Base-by-base conservation (phyloP, 176 grass and related monocot genomes). In the Echinochloa phyllopogon region DNA sequence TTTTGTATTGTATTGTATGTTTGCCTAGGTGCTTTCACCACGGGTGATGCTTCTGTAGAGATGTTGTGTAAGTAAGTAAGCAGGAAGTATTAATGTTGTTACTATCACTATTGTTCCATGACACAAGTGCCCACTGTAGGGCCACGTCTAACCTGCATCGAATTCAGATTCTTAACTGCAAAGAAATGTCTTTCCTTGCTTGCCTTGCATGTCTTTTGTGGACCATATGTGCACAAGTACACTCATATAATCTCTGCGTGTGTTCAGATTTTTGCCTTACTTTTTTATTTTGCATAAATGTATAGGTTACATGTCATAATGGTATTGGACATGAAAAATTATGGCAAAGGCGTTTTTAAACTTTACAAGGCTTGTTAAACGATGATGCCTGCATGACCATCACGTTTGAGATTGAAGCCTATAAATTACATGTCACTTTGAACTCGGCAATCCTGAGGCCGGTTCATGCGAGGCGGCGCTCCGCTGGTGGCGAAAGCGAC, bases 21-120 rank as follows among this genome's bases (percentile, higher is more conserved):
- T 42, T 67, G 61, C 40, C 24, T 69, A 85, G 76, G 76, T 80
- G 75, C 29, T 23, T 13, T 71, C 76, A 40, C 20, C 5, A 51
- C 18, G 7, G 71, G 52, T 37, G 49, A 21, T 65, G 25, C 59
- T 58, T 87, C n/a, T 79, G 89, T 84, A 80, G 74, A 83, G 80
- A 36, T 82, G 51, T 50, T 48, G 39, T 38, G 23, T 68, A 4
- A 49, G 56, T 78, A 78, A 78, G 50, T 1, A 69, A 68, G 10
- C 42, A 79, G 23, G 38, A 69, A 68, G 41, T 60, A 16, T 69
- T 51, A 2, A 53, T 53, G 17, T 87, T 87, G 1, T 55, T 21
- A n/a, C 9, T 66, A n/a, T 60, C n/a, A 55, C 57, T 9, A 47
- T 61, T 59, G 5, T 74, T 58, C 38, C 8, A 3, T 55, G 72